A percentile compares a stretch with the other conserved stretches of the same genome.
phyloP scores from a whole-genome alignment of 2,329 filamentous ascomycete genomes.

The Macrophomina phaseolina region DNA sequence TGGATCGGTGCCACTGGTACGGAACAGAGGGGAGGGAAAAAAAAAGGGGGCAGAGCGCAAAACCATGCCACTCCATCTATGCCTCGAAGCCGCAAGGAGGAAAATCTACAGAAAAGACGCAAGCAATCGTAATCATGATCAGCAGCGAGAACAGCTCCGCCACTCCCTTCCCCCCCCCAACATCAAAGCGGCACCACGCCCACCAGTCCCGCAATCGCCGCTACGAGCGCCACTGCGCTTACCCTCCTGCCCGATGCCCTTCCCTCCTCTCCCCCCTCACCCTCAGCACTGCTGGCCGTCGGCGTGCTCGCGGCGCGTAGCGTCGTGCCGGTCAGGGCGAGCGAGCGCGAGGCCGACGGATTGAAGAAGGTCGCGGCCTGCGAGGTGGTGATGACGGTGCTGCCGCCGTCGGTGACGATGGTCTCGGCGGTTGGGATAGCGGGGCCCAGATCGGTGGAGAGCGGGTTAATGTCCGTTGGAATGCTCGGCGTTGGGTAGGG shows the following conservation, averaged over 20 bases:
- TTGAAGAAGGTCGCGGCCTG: neutral
- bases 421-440: no score
- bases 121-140: no score
- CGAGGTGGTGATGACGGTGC: neutral
- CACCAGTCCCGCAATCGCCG: conserved; percentile 10
- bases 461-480: neutral
- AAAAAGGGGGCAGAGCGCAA: no score
- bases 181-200: neutral
- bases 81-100: no score
- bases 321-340: neutral
- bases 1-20: no score
- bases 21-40: no score
- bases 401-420: neutral
- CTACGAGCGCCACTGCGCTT: conserved; percentile 9
- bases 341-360: neutral
- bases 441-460: neutral
- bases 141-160: no score
- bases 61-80: no score
- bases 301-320: neutral
- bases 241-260: neutral
- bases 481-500: neutral
- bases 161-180: neutral
- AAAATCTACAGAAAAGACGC: no score
- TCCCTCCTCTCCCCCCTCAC: neutral
- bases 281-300: neutral